phyloP scores from a whole-genome alignment of 2,329 filamentous ascomycete genomes.

The Pleomassaria siparia region DNA sequence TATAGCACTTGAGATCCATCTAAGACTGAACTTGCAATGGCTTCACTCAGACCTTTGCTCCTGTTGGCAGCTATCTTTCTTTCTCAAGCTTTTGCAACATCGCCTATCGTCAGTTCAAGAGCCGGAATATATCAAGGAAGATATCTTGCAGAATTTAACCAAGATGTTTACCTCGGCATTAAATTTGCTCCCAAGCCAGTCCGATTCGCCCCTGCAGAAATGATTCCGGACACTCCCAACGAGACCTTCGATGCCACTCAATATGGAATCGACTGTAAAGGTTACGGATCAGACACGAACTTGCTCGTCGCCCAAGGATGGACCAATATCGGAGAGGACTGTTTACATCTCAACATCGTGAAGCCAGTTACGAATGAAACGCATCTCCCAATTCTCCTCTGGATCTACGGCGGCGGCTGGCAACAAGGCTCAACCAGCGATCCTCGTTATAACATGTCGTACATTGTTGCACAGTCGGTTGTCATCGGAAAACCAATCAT shows the following conservation, averaged over 20 bases:
- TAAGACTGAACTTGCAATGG: no score
- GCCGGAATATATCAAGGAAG: background rate
- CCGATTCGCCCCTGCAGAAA: background rate
- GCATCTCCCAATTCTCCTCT: constrained; percentile 52
- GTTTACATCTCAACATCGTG: constrained; percentile 45
- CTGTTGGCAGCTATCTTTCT: no score
- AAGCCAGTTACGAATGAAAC: constrained; percentile 6
- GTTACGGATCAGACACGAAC: background rate
- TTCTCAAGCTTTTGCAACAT: background rate
- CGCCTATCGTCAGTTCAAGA: background rate
- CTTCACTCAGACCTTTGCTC: no score
- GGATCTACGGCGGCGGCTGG: constrained; percentile 57
- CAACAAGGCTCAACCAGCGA: constrained; percentile 38
- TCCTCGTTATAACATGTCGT: constrained; percentile 25
- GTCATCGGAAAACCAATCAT: constrained; percentile 18
- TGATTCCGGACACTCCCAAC: background rate
- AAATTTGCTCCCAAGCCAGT: background rate
- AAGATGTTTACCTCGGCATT: background rate
- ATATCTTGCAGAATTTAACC: background rate
- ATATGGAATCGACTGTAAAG: background rate
- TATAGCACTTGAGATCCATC: no score
- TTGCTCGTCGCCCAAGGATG: background rate
- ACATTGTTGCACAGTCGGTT: constrained; percentile 26
- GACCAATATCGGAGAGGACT: constrained; percentile 43
- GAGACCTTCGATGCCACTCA: background rate